A percentile compares a stretch with the other conserved stretches of the same genome.
Evolutionary conservation across 179 eudicot species (phyloP).

Genomic region (Pouteria campechiana): DNA sequence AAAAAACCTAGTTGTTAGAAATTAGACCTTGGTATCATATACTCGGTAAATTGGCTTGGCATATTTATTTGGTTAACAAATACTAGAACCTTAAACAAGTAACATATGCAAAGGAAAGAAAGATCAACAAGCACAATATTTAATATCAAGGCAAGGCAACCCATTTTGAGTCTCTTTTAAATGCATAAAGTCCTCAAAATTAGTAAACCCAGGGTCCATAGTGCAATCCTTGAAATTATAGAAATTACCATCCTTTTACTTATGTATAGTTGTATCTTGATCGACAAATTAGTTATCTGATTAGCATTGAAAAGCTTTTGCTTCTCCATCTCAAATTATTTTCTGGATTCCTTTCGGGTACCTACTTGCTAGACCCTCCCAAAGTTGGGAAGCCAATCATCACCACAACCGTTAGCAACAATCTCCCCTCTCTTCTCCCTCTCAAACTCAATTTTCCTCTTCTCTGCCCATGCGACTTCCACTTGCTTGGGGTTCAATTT

Average conservation of each 20-base stretch:
- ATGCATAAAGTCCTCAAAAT: too few species aligned
- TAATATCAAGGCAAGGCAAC: too few species aligned
- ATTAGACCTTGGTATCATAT: too few species aligned
- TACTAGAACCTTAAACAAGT: too few species aligned
- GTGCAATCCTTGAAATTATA: too few species aligned
- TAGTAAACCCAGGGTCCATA: too few species aligned
- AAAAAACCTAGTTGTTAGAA: too few species aligned
- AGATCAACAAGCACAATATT: too few species aligned
- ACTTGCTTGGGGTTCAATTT: slow-evolving; percentile 87
- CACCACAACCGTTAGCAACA: slow-evolving; percentile 23
- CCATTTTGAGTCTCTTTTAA: too few species aligned
- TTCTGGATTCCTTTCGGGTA: slow-evolving; percentile 79
- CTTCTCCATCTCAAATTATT: slow-evolving; percentile 57
- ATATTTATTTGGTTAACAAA: too few species aligned
- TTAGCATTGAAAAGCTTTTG: slow-evolving; percentile 16
- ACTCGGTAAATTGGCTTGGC: too few species aligned
- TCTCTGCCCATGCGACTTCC: slow-evolving; percentile 99
- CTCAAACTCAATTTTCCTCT: slow-evolving; percentile 77
- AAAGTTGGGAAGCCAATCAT: slow-evolving; percentile 88
- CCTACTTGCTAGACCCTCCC: slow-evolving; percentile 97
- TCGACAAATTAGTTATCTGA: slow-evolving; percentile 20
- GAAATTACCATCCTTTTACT: slow-evolving; percentile 92
- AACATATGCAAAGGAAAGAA: too few species aligned
- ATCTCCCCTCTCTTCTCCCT: slow-evolving; percentile 75
- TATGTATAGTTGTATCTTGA: slow-evolving; percentile 64